Conservation (phyloP, 352 stramenopile species). For the Stramenopiles sp. region DNA sequence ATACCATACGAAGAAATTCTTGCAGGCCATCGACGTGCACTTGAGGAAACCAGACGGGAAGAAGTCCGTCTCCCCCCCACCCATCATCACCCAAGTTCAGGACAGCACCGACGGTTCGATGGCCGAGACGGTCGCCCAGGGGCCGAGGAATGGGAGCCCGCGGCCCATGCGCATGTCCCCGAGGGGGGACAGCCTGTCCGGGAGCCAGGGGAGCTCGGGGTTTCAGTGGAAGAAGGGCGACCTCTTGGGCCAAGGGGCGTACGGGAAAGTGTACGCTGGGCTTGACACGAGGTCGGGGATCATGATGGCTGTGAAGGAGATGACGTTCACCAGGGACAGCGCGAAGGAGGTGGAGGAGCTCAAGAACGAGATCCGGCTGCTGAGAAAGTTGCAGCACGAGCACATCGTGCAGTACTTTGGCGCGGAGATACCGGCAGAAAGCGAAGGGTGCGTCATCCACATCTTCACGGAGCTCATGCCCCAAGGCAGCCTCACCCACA, state of each 20-base stretch:
- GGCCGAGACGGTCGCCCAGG: no score
- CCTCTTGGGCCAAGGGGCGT: background rate
- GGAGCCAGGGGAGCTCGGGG: background rate
- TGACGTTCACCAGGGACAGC: background rate
- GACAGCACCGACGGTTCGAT: no score
- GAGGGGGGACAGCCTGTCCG: background rate
- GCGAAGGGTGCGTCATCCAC: background rate
- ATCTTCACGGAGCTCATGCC: background rate
- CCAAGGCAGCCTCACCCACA: background rate
- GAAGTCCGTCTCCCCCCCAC: no score
- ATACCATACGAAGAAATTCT: no score
- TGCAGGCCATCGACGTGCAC: no score
- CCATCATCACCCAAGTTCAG: no score
- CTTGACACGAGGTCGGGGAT: background rate
- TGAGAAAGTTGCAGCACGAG: background rate
- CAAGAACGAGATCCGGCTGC: background rate
- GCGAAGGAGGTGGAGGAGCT: background rate
- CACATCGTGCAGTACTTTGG: background rate
- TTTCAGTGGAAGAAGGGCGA: background rate
- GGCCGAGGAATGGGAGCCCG: no score
- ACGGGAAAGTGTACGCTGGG: background rate
- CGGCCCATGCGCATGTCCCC: background rate
- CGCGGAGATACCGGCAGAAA: background rate
- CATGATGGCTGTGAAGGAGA: background rate
- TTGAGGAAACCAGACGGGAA: background rate